Evolutionary conservation across 1,284 basidiomycete genomes (phyloP).

Genomic region (Athelia sp.): DNA sequence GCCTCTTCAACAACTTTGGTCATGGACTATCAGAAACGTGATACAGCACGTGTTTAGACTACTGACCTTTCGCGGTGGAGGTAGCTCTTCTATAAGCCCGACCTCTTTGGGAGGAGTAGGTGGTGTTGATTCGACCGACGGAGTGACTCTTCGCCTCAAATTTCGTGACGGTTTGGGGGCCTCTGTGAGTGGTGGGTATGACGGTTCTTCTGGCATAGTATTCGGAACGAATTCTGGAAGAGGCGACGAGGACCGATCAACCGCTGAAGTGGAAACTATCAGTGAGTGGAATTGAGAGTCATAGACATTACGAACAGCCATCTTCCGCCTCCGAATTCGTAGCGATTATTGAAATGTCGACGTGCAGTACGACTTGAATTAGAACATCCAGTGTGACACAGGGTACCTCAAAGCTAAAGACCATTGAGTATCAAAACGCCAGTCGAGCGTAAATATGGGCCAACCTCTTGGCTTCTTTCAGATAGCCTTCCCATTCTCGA

Average conservation of each 20-base stretch:
- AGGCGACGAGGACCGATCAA: slow-evolving; percentile 20
- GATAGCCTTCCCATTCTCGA: slow-evolving; percentile 46
- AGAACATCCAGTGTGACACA: slow-evolving; percentile 17
- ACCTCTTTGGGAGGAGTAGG: slow-evolving; percentile 19
- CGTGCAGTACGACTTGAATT: slow-evolving; percentile 37
- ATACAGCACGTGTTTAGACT: neutral
- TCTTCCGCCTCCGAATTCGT: neutral
- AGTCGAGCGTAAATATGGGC: slow-evolving; percentile 11
- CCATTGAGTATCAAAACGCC: too few species aligned
- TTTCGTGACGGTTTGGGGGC: slow-evolving; percentile 13
- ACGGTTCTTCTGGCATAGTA: slow-evolving; percentile 36
- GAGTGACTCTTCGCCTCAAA: slow-evolving; percentile 24
- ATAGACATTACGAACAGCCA: neutral
- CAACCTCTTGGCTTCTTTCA: slow-evolving; percentile 46
- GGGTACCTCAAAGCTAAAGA: slow-evolving; percentile 2
- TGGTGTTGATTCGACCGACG: slow-evolving; percentile 25
- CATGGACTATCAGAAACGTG: neutral
- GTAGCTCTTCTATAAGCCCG: neutral
- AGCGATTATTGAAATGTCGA: slow-evolving; percentile 18
- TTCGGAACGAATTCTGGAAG: slow-evolving; percentile 39
- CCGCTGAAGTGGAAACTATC: slow-evolving; percentile 3
- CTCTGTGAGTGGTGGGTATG: slow-evolving; percentile 17
- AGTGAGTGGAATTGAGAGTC: too few species aligned
- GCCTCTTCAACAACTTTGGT: neutral
- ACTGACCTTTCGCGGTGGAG: neutral